These are phyloP conservation scores for Aspergillus sp. DNA, from an alignment of 2,329 filamentous ascomycete species.

Conservation along the genomic window DNA sequence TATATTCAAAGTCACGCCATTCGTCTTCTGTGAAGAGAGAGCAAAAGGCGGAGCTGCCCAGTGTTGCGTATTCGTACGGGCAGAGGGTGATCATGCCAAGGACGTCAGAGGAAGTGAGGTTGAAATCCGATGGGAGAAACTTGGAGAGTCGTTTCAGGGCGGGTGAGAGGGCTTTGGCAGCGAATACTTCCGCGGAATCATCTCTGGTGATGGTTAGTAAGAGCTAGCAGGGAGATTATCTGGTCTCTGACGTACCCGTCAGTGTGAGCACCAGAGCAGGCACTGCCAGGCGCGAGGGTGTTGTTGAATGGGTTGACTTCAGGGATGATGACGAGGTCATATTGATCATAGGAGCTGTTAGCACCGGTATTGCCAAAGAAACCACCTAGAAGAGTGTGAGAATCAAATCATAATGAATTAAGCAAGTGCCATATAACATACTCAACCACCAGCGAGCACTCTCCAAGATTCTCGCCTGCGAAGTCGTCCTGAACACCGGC, in stretches of 20 bases:
- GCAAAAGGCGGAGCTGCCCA: constrained; percentile 50
- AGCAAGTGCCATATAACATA: constrained; percentile 37
- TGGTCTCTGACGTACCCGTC: constrained; percentile 14
- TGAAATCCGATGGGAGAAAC: constrained; percentile 46
- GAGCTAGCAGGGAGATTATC: too few relatives aligned
- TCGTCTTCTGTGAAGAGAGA: constrained; percentile 51
- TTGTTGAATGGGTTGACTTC: constrained; percentile 49
- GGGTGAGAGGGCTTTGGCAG: constrained; percentile 41
- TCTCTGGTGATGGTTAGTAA: constrained; percentile 11
- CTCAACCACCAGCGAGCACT: constrained; percentile 42
- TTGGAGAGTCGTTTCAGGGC: constrained; percentile 44
- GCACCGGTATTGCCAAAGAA: constrained; percentile 24
- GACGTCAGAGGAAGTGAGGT: constrained; percentile 46
- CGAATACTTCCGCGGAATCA: constrained; percentile 33
- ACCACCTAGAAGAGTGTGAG: constrained; percentile 15
- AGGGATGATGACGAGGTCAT: constrained; percentile 45
- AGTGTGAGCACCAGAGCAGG: constrained; percentile 35
- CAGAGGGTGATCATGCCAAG: constrained; percentile 52
- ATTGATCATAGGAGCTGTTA: constrained; percentile 17
- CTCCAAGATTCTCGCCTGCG: constrained; percentile 51
- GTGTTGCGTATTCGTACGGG: constrained; percentile 49
- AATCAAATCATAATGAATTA: constrained; percentile 31
- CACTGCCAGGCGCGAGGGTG: constrained; percentile 41
- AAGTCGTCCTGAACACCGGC: constrained; percentile 51
- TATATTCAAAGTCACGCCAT: constrained; percentile 52